phyloP scores from a whole-genome alignment of 2,329 filamentous ascomycete genomes.

The Aspergillus amoenus region DNA sequence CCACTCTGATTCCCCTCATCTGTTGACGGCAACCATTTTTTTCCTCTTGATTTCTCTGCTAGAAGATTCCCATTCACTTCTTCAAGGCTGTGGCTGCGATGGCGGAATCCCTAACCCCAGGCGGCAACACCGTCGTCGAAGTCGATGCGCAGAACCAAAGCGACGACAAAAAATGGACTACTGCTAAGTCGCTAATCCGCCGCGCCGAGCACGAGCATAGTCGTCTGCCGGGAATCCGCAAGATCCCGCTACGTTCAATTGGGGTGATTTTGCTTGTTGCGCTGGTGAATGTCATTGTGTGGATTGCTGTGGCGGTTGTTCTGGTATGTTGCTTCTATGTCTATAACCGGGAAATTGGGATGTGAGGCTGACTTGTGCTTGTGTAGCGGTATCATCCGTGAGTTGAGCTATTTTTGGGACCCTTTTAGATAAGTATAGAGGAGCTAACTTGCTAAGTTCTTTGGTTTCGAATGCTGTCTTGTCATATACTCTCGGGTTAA shows the following conservation, averaged over 20 bases:
- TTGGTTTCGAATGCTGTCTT: slow-evolving; percentile 79
- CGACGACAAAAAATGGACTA: slow-evolving; percentile 27
- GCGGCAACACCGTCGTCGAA: not conserved
- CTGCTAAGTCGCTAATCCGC: slow-evolving; percentile 30
- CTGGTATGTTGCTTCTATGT: slow-evolving; percentile 43
- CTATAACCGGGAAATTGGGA: not conserved
- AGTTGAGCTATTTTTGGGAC: slow-evolving; percentile 12
- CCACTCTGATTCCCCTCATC: not conserved
- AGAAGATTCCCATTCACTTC: not conserved
- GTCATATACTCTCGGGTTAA: slow-evolving; percentile 82
- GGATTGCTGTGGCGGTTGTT: slow-evolving; percentile 59
- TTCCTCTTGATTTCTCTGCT: not conserved
- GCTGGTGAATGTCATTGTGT: slow-evolving; percentile 56
- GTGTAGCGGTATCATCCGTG: slow-evolving; percentile 39
- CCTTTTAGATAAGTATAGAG: no score
- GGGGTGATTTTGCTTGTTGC: slow-evolving; percentile 57
- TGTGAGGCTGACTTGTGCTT: not conserved
- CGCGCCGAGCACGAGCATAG: slow-evolving; percentile 49
- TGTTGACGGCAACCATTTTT: no score
- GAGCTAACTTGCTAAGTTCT: slow-evolving; percentile 35
- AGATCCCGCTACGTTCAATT: slow-evolving; percentile 57
- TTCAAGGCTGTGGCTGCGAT: not conserved
- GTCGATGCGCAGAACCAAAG: not conserved
- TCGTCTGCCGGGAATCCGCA: slow-evolving; percentile 55
- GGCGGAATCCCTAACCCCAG: not conserved